Base-by-base conservation (phyloP, 371 early-diverging fungal genomes). In the Syncephalis fuscata region DNA sequence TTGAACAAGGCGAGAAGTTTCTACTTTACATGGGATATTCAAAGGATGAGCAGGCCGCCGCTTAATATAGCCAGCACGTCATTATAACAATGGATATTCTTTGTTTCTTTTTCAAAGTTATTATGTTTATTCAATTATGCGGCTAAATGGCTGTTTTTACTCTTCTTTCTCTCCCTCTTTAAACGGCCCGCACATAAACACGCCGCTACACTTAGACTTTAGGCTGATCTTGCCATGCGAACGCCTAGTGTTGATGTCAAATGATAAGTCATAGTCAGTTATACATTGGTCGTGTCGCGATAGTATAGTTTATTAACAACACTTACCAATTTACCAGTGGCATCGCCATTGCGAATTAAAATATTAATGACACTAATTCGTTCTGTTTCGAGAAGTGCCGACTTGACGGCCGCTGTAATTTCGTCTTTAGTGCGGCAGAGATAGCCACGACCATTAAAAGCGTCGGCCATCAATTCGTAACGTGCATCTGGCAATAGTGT, bases 21-120 rank as follows among this genome's bases (percentile, higher is more conserved):
- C 70, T 96, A 56, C 66, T 60, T 8, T 80, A 87, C 21, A 96
- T 96, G 97, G 97, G 97, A 14, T 73, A 92, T 46, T 70, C 74
- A 52, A 57, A 48, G 60, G 48, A 53, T 48, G 54, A 32, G 11
- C 7, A 32, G 7, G 11, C 4, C 11, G 32, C 11, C 32, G 11
- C 11, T 11, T 32, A 32, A 32, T n/a, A n/a, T n/a, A n/a, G n/a
- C n/a, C n/a, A n/a, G n/a, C n/a, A n/a, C n/a, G n/a, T n/a, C n/a
- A n/a, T n/a, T n/a, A n/a, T n/a, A n/a, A n/a, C n/a, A n/a, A n/a
- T n/a, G n/a, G n/a, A n/a, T n/a, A n/a, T n/a, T n/a, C n/a, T n/a
- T n/a, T n/a, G n/a, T n/a, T n/a, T n/a, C n/a, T n/a, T n/a, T n/a
- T n/a, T n/a, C n/a, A n/a, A n/a, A n/a, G n/a, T n/a, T n/a, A n/a